phyloP scores from a whole-genome alignment of 176 grass and related monocot genomes.

The Carex pumila region DNA sequence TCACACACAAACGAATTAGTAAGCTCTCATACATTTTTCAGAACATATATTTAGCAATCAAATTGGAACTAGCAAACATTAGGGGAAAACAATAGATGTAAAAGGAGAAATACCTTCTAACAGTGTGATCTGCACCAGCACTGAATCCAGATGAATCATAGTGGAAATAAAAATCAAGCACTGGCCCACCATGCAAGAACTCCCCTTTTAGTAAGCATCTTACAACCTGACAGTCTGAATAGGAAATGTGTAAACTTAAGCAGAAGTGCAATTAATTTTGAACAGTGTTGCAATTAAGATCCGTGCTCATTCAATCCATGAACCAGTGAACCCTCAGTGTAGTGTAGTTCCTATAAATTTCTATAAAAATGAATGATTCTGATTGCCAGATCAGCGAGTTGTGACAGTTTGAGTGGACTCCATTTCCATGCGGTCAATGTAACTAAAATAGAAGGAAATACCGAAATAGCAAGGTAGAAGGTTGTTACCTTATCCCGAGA shows the following conservation, averaged over 20 bases:
- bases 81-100: neutral
- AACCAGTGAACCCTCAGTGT: too few species aligned
- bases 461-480: neutral
- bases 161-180: conserved; percentile 96
- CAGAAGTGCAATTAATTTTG: neutral
- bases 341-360: too few species aligned
- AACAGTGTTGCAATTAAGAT: neutral
- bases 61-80: conserved; percentile 1
- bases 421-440: neutral
- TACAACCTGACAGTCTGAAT: conserved; percentile 80
- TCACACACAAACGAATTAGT: neutral
- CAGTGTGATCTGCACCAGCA: conserved; percentile 50
- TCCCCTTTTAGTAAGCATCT: conserved; percentile 77
- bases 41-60: neutral
- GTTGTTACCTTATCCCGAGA: conserved; percentile 84
- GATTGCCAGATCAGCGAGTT: too few species aligned
- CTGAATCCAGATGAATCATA: conserved; percentile 91
- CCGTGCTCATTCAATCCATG: neutral
- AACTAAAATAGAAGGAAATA: neutral
- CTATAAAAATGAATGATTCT: too few species aligned
- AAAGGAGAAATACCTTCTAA: conserved; percentile 48
- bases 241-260: neutral
- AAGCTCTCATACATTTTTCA: neutral
- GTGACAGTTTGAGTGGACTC: neutral
- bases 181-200: conserved; percentile 66